A percentile compares a stretch with the other conserved stretches of the same genome.
These are phyloP conservation scores for Neofusicoccum sp. DNA, from an alignment of 2,329 filamentous ascomycete species.

Conservation along the genomic window DNA sequence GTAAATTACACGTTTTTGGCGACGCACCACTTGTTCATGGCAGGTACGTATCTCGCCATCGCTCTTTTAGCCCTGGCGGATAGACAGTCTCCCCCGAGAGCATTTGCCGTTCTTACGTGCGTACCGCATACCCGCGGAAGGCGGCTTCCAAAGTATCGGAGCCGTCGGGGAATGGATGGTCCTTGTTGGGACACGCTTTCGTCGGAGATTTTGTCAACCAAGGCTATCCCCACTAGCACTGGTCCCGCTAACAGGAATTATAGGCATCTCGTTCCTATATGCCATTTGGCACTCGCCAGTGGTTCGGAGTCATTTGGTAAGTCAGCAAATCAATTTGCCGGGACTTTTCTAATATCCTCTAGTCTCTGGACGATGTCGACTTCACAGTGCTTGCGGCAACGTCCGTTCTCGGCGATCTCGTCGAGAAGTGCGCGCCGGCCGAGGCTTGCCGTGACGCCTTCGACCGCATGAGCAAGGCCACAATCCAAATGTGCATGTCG, in stretches of 20 bases:
- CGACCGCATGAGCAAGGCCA: conserved; percentile 90
- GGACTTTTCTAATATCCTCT: conserved; percentile 5
- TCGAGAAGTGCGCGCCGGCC: conserved; percentile 91
- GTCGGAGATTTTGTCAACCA: not conserved
- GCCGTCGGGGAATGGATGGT: not conserved
- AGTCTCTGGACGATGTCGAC: conserved; percentile 92
- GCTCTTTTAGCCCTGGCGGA: not conserved
- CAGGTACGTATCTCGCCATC: conserved; percentile 55
- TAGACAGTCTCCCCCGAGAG: not conserved
- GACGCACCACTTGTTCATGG: conserved; percentile 96
- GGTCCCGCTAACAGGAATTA: not conserved
- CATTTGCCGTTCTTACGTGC: not conserved
- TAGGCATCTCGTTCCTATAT: conserved; percentile 85
- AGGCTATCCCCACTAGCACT: not conserved
- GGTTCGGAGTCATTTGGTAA: conserved; percentile 80
- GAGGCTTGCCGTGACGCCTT: conserved; percentile 95
- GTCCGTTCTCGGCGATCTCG: conserved; percentile 85
- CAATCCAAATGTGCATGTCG: conserved; percentile 89
- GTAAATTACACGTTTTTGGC: conserved; percentile 97
- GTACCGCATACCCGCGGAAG: not conserved
- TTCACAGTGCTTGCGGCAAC: conserved; percentile 92
- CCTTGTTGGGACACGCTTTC: not conserved
- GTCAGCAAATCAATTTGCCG: conserved; percentile 34
- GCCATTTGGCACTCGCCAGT: conserved; percentile 94
- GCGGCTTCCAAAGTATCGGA: not conserved